Percentiles rank a stretch among this genome's conserved stretches.
Conservation (phyloP, 192 early-diverging fungal genomes). For the Pilobolus umbonatus region DNA sequence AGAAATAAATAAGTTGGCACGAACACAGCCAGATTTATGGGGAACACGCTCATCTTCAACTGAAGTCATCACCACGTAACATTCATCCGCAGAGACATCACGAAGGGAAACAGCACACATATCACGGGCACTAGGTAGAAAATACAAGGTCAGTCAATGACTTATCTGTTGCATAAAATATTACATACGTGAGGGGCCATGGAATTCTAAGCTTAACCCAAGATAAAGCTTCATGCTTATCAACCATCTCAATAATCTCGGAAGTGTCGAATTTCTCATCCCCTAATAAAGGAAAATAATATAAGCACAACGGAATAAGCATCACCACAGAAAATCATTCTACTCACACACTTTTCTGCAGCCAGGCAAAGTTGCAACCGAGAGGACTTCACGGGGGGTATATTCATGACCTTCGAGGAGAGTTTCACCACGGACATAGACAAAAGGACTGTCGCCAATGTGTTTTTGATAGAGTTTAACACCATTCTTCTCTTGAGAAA, state of each 20-base stretch:
- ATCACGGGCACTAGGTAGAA: constrained; percentile 39
- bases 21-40: constrained; percentile 43
- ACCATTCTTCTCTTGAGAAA: constrained; percentile 37
- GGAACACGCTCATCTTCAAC: constrained; percentile 46
- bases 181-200: constrained; percentile 32
- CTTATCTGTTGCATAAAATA: not conserved
- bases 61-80: constrained; percentile 45
- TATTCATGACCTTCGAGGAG: constrained; percentile 35
- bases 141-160: not conserved
- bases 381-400: constrained; percentile 40
- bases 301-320: not conserved
- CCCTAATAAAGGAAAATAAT: constrained; percentile 20
- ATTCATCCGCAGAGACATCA: constrained; percentile 23
- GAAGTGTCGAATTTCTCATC: constrained; percentile 32
- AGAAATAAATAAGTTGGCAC: constrained; percentile 42
- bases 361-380: constrained; percentile 40
- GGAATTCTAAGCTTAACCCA: constrained; percentile 27
- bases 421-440: constrained; percentile 48
- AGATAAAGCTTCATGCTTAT: constrained; percentile 23
- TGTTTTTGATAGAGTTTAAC: constrained; percentile 45
- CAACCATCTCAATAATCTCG: constrained; percentile 27
- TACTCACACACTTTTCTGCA: constrained; percentile 43
- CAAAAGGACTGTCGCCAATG: constrained; percentile 35
- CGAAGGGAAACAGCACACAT: constrained; percentile 36
- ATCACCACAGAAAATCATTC: not conserved